Evolutionary conservation across 2,329 filamentous ascomycete genomes (phyloP).

Genomic region (Aspergillus novoparasiticus): DNA sequence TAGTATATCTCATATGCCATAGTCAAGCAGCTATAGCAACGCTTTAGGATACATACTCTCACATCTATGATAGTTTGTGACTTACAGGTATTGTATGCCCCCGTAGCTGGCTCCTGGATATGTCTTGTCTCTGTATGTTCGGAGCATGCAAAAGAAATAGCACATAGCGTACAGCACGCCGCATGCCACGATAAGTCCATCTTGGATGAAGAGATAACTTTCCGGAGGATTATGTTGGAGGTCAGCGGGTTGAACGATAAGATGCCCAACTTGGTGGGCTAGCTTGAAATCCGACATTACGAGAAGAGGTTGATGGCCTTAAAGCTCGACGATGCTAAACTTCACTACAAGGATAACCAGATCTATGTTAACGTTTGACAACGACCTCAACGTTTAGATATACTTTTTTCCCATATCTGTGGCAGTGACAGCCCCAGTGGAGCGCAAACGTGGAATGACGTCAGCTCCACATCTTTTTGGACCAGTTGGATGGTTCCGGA

Average conservation of each 20-base stretch:
- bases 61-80: background rate
- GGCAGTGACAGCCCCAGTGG: background rate
- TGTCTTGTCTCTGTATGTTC: constrained; percentile 17
- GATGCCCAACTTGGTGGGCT: constrained; percentile 15
- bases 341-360: background rate
- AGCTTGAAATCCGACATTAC: constrained; percentile 14
- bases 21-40: constrained; percentile 14
- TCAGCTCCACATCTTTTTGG: background rate
- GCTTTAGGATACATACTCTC: background rate
- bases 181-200: constrained; percentile 25
- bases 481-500: background rate
- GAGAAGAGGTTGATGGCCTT: background rate
- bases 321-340: background rate
- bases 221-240: constrained; percentile 19
- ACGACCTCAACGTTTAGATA: background rate
- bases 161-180: constrained; percentile 23
- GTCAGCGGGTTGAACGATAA: constrained; percentile 24
- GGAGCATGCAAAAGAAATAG: constrained; percentile 20
- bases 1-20: constrained; percentile 25
- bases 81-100: constrained; percentile 17
- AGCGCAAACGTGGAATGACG: background rate
- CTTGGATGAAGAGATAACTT: constrained; percentile 25
- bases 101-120: constrained; percentile 13
- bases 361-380: constrained; percentile 1
- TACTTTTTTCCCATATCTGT: background rate